Evolutionary conservation across 2,329 filamentous ascomycete genomes (phyloP).

Genomic region (Nigrospora osmanthi): DNA sequence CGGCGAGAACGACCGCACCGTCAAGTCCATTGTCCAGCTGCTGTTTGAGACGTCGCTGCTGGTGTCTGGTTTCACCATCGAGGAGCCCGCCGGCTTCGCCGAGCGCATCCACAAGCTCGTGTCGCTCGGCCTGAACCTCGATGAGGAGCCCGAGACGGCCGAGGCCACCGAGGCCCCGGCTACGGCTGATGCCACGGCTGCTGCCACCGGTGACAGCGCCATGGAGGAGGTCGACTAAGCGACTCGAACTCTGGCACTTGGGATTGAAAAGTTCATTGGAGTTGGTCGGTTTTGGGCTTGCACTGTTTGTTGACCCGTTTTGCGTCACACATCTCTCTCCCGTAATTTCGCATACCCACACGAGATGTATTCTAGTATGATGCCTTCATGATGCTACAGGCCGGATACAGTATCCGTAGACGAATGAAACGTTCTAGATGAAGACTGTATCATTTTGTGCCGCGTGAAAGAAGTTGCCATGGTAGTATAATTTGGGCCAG

Average conservation of each 20-base stretch:
- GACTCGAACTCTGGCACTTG: conserved; percentile 16
- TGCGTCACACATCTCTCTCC: conserved; percentile 16
- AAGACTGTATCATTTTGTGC: background rate
- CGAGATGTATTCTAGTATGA: conserved; percentile 23
- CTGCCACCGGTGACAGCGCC: conserved; percentile 74
- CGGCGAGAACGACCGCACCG: conserved; percentile 96
- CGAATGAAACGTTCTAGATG: conserved; percentile 13
- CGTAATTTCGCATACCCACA: conserved; percentile 23
- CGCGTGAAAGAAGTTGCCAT: background rate
- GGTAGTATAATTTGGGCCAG: background rate
- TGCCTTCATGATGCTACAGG: conserved; percentile 21
- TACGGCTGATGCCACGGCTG: conserved; percentile 50
- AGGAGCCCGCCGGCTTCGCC: conserved; percentile 94
- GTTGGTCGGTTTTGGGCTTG: conserved; percentile 29
- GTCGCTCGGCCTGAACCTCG: conserved; percentile 93
- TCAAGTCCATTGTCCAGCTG: conserved; percentile 98
- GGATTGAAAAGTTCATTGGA: conserved; percentile 31
- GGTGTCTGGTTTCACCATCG: conserved; percentile 98
- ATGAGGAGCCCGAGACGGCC: conserved; percentile 74
- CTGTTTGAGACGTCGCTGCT: conserved; percentile 98
- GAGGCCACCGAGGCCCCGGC: conserved; percentile 39
- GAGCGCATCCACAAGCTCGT: conserved; percentile 99
- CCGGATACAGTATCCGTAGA: conserved; percentile 19
- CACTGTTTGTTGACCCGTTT: conserved; percentile 20
- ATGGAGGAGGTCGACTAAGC: conserved; percentile 99